phyloP scores from a whole-genome alignment of 805 yeast genomes.

The Lachancea sp. region DNA sequence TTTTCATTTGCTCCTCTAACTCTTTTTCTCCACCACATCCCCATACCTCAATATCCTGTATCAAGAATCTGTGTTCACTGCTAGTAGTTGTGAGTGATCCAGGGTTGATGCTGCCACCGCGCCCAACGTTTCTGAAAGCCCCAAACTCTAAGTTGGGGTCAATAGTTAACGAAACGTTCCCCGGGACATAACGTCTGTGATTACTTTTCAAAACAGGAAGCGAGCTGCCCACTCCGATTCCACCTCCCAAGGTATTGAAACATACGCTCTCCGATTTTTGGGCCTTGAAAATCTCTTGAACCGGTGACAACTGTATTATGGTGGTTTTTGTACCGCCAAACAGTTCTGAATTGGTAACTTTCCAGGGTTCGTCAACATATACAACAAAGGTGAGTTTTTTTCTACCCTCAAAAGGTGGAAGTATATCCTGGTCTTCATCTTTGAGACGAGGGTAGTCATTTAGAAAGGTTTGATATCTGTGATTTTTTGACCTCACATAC shows the following conservation, averaged over 20 bases:
- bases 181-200: slow-evolving; percentile 49
- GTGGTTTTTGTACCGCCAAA: slow-evolving; percentile 59
- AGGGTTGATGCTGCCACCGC: slow-evolving; percentile 44
- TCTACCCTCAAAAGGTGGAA: slow-evolving; percentile 22
- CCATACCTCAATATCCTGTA: slow-evolving; percentile 82
- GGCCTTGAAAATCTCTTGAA: slow-evolving; percentile 47
- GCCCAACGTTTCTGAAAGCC: slow-evolving; percentile 62
- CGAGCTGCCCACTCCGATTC: slow-evolving; percentile 72
- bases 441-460: slow-evolving; percentile 42
- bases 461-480: slow-evolving; percentile 45
- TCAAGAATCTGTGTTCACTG: slow-evolving; percentile 64
- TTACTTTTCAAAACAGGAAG: slow-evolving; percentile 54
- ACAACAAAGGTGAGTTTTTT: slow-evolving; percentile 56
- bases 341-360: slow-evolving; percentile 55
- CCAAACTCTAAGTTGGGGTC: slow-evolving; percentile 79
- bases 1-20: slow-evolving; percentile 63
- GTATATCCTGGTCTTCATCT: slow-evolving; percentile 23
- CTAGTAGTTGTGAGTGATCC: slow-evolving; percentile 23
- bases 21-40: slow-evolving; percentile 82
- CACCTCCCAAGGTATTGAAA: slow-evolving; percentile 69
- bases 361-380: slow-evolving; percentile 70
- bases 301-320: slow-evolving; percentile 65
- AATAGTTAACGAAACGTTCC: slow-evolving; percentile 71
- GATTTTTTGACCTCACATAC: slow-evolving; percentile 22
- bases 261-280: slow-evolving; percentile 43